These are phyloP conservation scores for Sphagnum contortum DNA, from an alignment of 225 moss, liverwort and hornwort genomes.

Conservation along the genomic window DNA sequence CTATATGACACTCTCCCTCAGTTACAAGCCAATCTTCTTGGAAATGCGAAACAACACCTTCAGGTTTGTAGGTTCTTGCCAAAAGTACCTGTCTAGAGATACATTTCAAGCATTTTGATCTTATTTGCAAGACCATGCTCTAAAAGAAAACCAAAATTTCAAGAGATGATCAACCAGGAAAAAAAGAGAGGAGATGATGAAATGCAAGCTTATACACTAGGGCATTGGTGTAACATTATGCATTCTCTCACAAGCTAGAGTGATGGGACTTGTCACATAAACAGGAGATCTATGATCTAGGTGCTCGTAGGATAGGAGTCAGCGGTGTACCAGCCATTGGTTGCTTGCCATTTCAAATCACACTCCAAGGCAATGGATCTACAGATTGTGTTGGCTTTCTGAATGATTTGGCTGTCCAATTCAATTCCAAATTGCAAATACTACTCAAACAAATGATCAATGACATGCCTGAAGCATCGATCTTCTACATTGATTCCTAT, in stretches of 20 bases:
- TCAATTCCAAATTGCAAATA: conserved; percentile 14
- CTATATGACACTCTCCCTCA: conserved; percentile 7
- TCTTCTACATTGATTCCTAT: conserved; percentile 25
- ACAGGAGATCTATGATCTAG: conserved; percentile 52
- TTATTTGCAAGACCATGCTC: too few relatives aligned
- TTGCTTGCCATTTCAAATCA: conserved; percentile 56
- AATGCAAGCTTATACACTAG: too few relatives aligned
- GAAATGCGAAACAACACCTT: conserved; percentile 8
- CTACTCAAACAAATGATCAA: conserved; percentile 7
- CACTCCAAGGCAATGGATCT: conserved; percentile 23
- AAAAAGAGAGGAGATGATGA: too few relatives aligned
- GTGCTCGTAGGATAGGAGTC: conserved; percentile 44
- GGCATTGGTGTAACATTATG: too few relatives aligned
- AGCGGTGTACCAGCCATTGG: conserved; percentile 48
- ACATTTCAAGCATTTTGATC: too few relatives aligned
- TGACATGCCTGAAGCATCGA: conserved; percentile 19
- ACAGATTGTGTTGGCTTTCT: conserved; percentile 29
- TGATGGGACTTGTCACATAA: too few relatives aligned
- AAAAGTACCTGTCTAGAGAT: too few relatives aligned
- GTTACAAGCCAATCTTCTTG: conserved; percentile 29
- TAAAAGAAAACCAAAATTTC: too few relatives aligned
- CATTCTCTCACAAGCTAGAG: too few relatives aligned
- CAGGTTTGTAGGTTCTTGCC: conserved; percentile 18
- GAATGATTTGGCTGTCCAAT: conserved; percentile 18
- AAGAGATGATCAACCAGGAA: too few relatives aligned